Percentiles rank a stretch among this genome's conserved stretches.
Conservation (phyloP, 805 yeast genomes). For the Candida insectorum region DNA sequence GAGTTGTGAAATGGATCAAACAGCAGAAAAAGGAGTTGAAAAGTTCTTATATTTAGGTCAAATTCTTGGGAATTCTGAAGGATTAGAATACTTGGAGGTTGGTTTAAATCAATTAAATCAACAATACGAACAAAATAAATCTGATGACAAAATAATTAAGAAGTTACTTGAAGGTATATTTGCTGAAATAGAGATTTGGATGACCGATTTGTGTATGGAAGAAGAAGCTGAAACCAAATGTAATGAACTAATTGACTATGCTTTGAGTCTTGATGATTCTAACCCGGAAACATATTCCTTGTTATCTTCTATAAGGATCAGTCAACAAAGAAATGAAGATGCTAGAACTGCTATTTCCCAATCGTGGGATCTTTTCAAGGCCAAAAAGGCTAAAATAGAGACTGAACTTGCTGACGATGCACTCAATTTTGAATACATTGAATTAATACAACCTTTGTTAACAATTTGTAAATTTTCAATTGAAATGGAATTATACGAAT, state of each 20-base stretch:
- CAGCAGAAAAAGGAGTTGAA: conserved; percentile 65
- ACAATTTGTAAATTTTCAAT: conserved; percentile 71
- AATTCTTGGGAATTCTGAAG: conserved; percentile 78
- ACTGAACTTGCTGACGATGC: conserved; percentile 39
- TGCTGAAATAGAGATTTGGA: conserved; percentile 90
- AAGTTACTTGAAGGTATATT: conserved; percentile 76
- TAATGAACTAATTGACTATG: conserved; percentile 62
- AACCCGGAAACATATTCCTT: conserved; percentile 82
- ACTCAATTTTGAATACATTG: conserved; percentile 53
- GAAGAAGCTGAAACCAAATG: conserved; percentile 81
- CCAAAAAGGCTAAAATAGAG: conserved; percentile 36
- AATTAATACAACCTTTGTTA: conserved; percentile 68
- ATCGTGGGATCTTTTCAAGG: conserved; percentile 69
- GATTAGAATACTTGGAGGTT: conserved; percentile 55
- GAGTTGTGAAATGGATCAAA: conserved; percentile 68
- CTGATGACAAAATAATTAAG: conserved; percentile 31
- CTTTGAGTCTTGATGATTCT: conserved; percentile 54
- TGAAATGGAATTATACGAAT: conserved; percentile 71
- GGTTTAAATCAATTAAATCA: conserved; percentile 50
- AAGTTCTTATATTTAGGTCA: conserved; percentile 91
- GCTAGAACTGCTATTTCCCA: conserved; percentile 64
- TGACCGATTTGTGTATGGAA: conserved; percentile 97
- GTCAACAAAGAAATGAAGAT: conserved; percentile 74
- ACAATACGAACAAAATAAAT: conserved; percentile 19
- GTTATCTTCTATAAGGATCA: conserved; percentile 81